Evolutionary conservation across 2,329 filamentous ascomycete species (phyloP).

Genomic region (Nemania sp.): DNA sequence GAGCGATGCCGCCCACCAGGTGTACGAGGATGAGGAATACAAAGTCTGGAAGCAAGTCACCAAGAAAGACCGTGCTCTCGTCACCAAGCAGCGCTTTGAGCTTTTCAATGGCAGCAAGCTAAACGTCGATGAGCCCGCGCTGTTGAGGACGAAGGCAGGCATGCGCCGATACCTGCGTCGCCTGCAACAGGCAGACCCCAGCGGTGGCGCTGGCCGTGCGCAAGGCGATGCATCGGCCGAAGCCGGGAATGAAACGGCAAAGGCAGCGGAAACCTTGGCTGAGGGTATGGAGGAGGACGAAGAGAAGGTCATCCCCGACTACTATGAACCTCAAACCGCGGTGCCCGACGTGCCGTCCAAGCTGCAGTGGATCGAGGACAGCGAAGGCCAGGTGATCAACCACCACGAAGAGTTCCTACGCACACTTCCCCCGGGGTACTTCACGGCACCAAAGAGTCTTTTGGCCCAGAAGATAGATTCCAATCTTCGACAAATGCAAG

Average conservation of each 20-base stretch:
- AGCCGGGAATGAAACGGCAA: slow-evolving; percentile 52
- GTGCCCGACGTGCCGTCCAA: slow-evolving; percentile 82
- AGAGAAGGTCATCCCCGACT: slow-evolving; percentile 85
- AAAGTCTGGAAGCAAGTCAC: slow-evolving; percentile 99
- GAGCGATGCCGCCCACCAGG: slow-evolving; percentile 71
- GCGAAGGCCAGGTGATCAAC: slow-evolving; percentile 86
- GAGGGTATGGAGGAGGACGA: slow-evolving; percentile 93
- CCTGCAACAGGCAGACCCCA: slow-evolving; percentile 68
- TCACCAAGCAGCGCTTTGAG: slow-evolving; percentile 82
- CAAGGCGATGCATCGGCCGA: slow-evolving; percentile 52
- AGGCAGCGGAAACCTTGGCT: slow-evolving; percentile 75
- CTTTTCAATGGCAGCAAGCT: slow-evolving; percentile 85
- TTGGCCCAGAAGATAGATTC: slow-evolving; percentile 81
- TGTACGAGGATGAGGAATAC: slow-evolving; percentile 90
- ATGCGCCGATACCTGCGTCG: slow-evolving; percentile 89
- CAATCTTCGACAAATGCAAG: slow-evolving; percentile 94
- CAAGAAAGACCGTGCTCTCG: slow-evolving; percentile 87
- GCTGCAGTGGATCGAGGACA: slow-evolving; percentile 86
- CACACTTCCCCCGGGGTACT: slow-evolving; percentile 75
- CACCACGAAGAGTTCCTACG: slow-evolving; percentile 83
- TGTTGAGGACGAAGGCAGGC: slow-evolving; percentile 80
- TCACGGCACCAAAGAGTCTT: slow-evolving; percentile 73
- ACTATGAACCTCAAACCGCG: slow-evolving; percentile 85
- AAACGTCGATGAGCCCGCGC: slow-evolving; percentile 83
- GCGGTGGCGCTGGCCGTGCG: slow-evolving; percentile 46